Evolutionary conservation across 75 land plant genomes (phyloP).

Genomic region (Pseudotsuga menziesii): DNA sequence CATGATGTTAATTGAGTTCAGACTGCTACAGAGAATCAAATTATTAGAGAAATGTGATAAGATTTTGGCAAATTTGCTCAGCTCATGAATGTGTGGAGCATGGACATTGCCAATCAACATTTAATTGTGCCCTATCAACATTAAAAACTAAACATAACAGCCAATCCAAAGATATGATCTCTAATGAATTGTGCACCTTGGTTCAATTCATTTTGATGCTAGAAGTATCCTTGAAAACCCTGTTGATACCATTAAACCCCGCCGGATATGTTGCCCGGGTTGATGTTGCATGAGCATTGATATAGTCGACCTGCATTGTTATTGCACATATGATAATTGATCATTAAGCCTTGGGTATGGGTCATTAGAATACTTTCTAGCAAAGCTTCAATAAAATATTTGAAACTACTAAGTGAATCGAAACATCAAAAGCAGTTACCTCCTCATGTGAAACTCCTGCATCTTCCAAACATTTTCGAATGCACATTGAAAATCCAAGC

Average conservation of each 20-base stretch:
- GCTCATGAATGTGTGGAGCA: no score
- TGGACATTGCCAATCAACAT: no score
- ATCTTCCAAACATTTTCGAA: constrained; percentile 30
- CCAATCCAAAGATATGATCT: no score
- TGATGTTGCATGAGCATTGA: constrained; percentile 58
- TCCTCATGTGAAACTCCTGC: constrained; percentile 19
- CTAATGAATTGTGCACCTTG: constrained; percentile 22
- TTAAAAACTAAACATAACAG: neutral
- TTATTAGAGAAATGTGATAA: no score
- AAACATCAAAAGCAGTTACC: neutral
- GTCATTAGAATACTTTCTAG: neutral
- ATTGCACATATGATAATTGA: neutral
- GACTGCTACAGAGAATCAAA: no score
- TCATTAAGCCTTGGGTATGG: neutral
- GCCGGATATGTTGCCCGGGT: constrained; percentile 51
- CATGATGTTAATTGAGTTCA: no score
- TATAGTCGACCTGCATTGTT: constrained; percentile 39
- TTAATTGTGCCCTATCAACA: no score
- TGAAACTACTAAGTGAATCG: no score
- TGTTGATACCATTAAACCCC: constrained; percentile 51
- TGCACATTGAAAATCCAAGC: constrained; percentile 48
- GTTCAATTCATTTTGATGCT: constrained; percentile 55
- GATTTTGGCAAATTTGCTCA: no score
- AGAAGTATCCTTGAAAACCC: constrained; percentile 48
- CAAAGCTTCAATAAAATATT: neutral